These are phyloP conservation scores for Claviceps cyperi DNA, from an alignment of 2,329 filamentous ascomycete species.

Conservation along the genomic window DNA sequence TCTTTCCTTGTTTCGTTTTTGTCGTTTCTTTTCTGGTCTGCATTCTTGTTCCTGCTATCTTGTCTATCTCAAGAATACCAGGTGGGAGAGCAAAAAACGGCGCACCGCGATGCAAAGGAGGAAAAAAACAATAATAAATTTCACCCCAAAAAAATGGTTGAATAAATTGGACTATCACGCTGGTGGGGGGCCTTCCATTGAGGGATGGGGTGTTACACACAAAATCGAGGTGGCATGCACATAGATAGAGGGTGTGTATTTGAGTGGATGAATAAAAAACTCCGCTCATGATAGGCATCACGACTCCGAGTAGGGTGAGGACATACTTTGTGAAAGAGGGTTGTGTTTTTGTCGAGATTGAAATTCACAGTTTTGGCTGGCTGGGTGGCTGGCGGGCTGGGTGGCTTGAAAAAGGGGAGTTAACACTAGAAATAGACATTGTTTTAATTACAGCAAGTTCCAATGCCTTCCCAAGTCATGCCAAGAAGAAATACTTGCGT, in stretches of 20 bases:
- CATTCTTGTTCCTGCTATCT: too few species aligned
- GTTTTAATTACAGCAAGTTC: background rate
- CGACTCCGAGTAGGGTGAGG: too few species aligned
- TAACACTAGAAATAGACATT: constrained; percentile 22
- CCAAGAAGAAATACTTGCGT: too few species aligned
- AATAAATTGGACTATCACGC: background rate
- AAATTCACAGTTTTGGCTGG: too few species aligned
- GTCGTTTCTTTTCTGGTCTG: background rate
- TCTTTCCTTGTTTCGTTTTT: background rate
- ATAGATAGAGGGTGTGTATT: too few species aligned
- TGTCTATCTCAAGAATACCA: too few species aligned
- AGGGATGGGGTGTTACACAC: background rate
- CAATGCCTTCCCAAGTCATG: too few species aligned
- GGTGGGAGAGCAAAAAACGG: background rate
- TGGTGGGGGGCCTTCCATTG: background rate
- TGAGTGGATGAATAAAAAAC: too few species aligned
- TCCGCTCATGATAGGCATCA: too few species aligned
- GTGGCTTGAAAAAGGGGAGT: constrained; percentile 11
- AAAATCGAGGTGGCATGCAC: background rate
- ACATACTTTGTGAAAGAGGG: too few species aligned
- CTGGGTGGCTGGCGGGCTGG: background rate
- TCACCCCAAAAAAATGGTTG: background rate
- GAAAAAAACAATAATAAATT: too few species aligned
- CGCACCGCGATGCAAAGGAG: background rate
- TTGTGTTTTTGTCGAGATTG: background rate